Percentiles rank a stretch among this genome's conserved stretches.
phyloP scores from a whole-genome alignment of 2,329 filamentous ascomycete species.

The Calonectria henricotiae region DNA sequence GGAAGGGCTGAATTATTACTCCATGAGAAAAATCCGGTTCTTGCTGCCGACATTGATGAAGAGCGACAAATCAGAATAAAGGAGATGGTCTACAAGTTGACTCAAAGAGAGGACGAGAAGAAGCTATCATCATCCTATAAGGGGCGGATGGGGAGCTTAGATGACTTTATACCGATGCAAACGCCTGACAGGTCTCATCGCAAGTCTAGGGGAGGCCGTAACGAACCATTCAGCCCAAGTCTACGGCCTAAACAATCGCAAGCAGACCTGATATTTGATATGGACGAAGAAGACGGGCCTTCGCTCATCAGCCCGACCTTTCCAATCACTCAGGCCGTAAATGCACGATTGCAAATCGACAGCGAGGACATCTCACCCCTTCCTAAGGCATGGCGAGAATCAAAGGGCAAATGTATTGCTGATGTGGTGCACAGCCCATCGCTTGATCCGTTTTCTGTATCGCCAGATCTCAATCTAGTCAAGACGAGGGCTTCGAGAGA shows the following conservation, averaged over 20 bases:
- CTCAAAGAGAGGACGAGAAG: slow-evolving; percentile 77
- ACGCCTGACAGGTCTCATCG: slow-evolving; percentile 65
- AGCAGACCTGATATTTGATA: slow-evolving; percentile 90
- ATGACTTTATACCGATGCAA: slow-evolving; percentile 69
- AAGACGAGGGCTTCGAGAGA: slow-evolving; percentile 29
- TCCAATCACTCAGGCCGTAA: slow-evolving; percentile 42
- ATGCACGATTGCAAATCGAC: slow-evolving; percentile 48
- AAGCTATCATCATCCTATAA: slow-evolving; percentile 75
- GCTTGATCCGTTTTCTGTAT: slow-evolving; percentile 45
- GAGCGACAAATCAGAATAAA: slow-evolving; percentile 81
- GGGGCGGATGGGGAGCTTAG: slow-evolving; percentile 74
- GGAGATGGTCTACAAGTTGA: slow-evolving; percentile 80
- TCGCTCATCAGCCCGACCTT: slow-evolving; percentile 53
- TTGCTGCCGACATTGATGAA: slow-evolving; percentile 78
- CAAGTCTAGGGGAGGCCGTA: slow-evolving; percentile 65
- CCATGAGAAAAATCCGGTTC: slow-evolving; percentile 75
- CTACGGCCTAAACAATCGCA: slow-evolving; percentile 79
- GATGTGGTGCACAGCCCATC: slow-evolving; percentile 38
- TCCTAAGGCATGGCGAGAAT: slow-evolving; percentile 54
- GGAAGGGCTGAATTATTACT: slow-evolving; percentile 79
- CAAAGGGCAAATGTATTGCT: slow-evolving; percentile 51
- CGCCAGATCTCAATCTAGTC: slow-evolving; percentile 39
- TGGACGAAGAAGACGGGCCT: slow-evolving; percentile 82
- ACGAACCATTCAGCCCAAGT: slow-evolving; percentile 76
- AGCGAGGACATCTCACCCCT: slow-evolving; percentile 53